Base-by-base conservation (phyloP, 768 basidiomycete species). In the Galerina marginata region DNA sequence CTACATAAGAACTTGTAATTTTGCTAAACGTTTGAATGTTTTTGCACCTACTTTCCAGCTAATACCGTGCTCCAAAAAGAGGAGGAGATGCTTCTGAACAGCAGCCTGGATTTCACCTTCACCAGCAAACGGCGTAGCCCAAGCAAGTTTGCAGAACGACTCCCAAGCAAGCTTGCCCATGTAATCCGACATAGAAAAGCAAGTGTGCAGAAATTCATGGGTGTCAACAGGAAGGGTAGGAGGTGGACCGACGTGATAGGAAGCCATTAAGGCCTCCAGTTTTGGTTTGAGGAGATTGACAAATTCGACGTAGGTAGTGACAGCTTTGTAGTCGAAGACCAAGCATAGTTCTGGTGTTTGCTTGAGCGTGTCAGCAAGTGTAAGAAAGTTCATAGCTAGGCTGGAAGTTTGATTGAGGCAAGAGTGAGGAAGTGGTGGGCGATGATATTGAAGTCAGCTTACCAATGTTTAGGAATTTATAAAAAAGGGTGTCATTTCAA, bases 111-210 rank as follows among this genome's bases (percentile, higher is more conserved):
- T 36, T 20, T 61, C 60, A 6, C 51, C 46, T 9, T 14, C 7
- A 16, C n/a, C n/a, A n/a, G n/a, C n/a, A n/a, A n/a, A n/a, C n/a
- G n/a, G n/a, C n/a, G n/a, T n/a, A n/a, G n/a, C n/a, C 61, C 61
- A 62, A 14, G 48, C 48, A 46, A 44, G 23, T 36, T 25, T 25
- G 3, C 43, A 23, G 15, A 62, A 55, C 11, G 14, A 39, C 10
- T 51, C 61, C 61, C 61, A 62, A 12, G 56, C 56, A 23, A 62
- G 55, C 44, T 62, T 62, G 10, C 56, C 61, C 51, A 58, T 53
- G 14, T 48, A 25, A 42, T 58, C 56, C 3, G 56, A 52, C 61
- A 62, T 46, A 14, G 36, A 38, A 29, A 62, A 59, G 36, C 49
- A 45, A 20, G 11, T 14, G 45, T 58, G 33, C 4, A 62, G 40